Evolutionary conservation across 2,329 filamentous ascomycete species (phyloP).

Genomic region (Cladosporium sp.): DNA sequence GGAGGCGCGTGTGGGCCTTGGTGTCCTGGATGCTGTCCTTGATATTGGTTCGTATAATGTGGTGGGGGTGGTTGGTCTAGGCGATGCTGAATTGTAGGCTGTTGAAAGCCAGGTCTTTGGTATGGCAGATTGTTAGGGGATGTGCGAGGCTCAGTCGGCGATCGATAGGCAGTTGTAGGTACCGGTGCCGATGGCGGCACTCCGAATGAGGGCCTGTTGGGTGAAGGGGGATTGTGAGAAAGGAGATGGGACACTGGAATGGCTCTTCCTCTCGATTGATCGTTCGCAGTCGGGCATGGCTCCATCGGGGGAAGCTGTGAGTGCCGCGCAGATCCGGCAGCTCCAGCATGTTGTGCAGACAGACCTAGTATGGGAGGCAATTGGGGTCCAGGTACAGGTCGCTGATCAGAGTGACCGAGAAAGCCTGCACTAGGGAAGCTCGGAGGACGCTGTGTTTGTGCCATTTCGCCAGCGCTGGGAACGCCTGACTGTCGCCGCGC

Average conservation of each 20-base stretch:
- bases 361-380: constrained; percentile 33
- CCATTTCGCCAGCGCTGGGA: constrained; percentile 35
- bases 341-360: constrained; percentile 10
- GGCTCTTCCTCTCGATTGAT: neutral
- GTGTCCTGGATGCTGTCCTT: constrained; percentile 13
- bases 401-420: constrained; percentile 35
- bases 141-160: neutral
- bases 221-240: constrained; percentile 16
- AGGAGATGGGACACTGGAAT: constrained; percentile 25
- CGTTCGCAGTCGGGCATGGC: constrained; percentile 29
- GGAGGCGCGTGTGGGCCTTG: constrained; percentile 4
- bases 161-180: constrained; percentile 13
- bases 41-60: constrained; percentile 13
- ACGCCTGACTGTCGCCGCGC: constrained; percentile 8
- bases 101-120: constrained; percentile 26
- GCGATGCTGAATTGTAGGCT: constrained; percentile 14
- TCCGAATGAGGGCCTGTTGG: constrained; percentile 30
- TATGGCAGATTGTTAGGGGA: constrained; percentile 5
- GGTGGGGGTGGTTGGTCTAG: constrained; percentile 16
- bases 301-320: constrained; percentile 35
- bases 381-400: constrained; percentile 36
- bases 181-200: constrained; percentile 19
- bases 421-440: constrained; percentile 38
- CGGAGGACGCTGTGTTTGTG: constrained; percentile 42
- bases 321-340: constrained; percentile 13